A percentile compares a stretch with the other conserved stretches of the same genome.
phyloP scores from a whole-genome alignment of 257 asterid genomes.

The Solanum bukasovii region DNA sequence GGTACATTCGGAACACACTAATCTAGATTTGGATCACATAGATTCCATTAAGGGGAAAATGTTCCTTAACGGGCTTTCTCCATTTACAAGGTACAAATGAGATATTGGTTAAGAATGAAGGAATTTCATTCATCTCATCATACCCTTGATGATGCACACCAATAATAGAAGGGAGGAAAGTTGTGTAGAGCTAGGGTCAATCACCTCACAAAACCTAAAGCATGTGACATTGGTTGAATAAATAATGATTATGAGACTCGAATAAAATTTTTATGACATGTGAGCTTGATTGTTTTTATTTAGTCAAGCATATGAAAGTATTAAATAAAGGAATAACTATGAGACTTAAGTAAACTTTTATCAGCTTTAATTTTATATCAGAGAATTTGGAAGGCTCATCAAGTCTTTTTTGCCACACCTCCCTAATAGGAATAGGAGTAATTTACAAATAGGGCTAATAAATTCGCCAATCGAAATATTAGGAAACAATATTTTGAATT shows the following conservation, averaged over 20 bases:
- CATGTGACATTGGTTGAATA: neutral
- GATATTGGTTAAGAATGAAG: neutral
- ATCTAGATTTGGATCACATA: neutral
- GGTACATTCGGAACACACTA: neutral
- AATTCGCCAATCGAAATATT: neutral
- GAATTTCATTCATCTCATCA: neutral
- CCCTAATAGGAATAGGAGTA: neutral
- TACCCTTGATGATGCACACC: neutral
- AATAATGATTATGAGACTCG: neutral
- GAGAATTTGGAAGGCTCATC: neutral
- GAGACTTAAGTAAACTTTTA: neutral
- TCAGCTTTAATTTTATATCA: neutral
- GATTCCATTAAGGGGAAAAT: neutral
- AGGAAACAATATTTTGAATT: neutral
- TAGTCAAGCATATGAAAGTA: neutral
- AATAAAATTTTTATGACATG: neutral
- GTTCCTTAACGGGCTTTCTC: neutral
- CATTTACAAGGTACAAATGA: neutral
- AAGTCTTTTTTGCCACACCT: neutral
- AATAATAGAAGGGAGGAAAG: neutral
- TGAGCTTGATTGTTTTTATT: neutral
- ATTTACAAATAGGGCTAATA: neutral
- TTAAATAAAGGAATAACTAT: neutral
- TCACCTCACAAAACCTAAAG: neutral
- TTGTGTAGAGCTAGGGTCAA: neutral